Base-by-base conservation (phyloP, 441 rosid species). In the Croton setiger region DNA sequence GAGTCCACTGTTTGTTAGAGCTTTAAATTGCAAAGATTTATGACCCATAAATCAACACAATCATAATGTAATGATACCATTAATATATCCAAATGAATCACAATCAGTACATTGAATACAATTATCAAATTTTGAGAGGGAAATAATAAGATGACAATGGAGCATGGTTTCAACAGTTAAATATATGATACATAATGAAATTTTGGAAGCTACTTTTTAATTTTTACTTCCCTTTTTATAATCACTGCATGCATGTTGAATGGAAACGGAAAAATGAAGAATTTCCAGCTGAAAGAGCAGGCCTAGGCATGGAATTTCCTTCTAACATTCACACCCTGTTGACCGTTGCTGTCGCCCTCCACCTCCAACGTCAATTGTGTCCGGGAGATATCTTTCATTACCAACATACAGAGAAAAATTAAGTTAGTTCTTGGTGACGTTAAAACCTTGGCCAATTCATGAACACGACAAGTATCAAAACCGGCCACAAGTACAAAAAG, bases 291-390 rank as follows among this genome's bases (percentile, higher is more conserved):
- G 49, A 55, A 54, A 65, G 18, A 60, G 10, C 18, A 8, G 15
- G 13, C n/a, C 47, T 27, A 6, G 5, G 6, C 15, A 48, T 7
- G 13, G 71, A 39, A 27, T 23, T 27, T 55, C 47, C 63, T 51
- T 64, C 71, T 77, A 88, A 73, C 93, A 86, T 75, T 88, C 91
- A 60, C 91, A 87, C 12, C 95, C 91, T 1, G 90, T 78, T 6
- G 95, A 87, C 72, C 90, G 77, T 67, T 83, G 95, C 55, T 76
- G 78, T 39, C 77, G 79, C 63, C 81, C 85, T 73, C 87, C 90
- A 11, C 86, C 81, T 0, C 66, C 80, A 43, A 90, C 87, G 61
- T 90, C 88, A 5, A 90, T 85, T 66, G 90, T 86, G 61, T 90
- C 96, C 0, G 93, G 93, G 59, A 84, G 84, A 60, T 88, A 90